Conservation (phyloP, 1,284 basidiomycete species). For the Cryptococcus amylolentus region DNA sequence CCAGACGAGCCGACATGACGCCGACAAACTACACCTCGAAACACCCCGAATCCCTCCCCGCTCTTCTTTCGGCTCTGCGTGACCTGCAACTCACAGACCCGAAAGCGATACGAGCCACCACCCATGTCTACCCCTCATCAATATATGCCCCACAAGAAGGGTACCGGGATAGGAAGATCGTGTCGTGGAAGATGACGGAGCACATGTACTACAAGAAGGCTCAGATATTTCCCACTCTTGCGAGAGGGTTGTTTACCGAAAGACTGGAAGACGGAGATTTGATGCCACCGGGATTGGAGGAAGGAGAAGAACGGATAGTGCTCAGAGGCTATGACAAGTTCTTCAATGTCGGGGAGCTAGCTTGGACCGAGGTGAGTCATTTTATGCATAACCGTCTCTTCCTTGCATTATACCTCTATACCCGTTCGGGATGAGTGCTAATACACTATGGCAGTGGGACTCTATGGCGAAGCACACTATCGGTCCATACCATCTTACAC, state of each 20-base stretch:
- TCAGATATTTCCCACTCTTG: conserved; percentile 86
- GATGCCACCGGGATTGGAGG: conserved; percentile 26
- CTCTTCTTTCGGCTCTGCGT: conserved; percentile 34
- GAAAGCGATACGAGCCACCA: conserved; percentile 37
- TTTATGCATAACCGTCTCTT: not conserved
- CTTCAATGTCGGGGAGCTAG: conserved; percentile 94
- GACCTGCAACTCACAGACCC: conserved; percentile 30
- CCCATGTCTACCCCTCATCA: conserved; percentile 38
- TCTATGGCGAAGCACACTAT: conserved; percentile 68
- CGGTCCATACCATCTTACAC: conserved; percentile 79
- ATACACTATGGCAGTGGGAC: conserved; percentile 62
- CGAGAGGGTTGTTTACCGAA: conserved; percentile 77
- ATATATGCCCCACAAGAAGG: conserved; percentile 31
- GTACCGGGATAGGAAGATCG: conserved; percentile 50
- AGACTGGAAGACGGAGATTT: conserved; percentile 43
- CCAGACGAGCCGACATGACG: too few relatives aligned
- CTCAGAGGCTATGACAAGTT: conserved; percentile 98
- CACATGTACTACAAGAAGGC: conserved; percentile 85
- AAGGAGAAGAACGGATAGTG: conserved; percentile 65
- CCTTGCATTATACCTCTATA: not conserved
- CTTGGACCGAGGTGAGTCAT: conserved; percentile 78
- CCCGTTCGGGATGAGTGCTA: not conserved
- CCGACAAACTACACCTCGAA: conserved; percentile 6
- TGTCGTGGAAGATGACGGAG: conserved; percentile 95
- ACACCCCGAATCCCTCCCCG: conserved; percentile 30